Evolutionary conservation across 2,329 filamentous ascomycete species (phyloP), one percentile per base, ranked within the genome.

Genomic region (Graphiopsis chlorocephala): DNA sequence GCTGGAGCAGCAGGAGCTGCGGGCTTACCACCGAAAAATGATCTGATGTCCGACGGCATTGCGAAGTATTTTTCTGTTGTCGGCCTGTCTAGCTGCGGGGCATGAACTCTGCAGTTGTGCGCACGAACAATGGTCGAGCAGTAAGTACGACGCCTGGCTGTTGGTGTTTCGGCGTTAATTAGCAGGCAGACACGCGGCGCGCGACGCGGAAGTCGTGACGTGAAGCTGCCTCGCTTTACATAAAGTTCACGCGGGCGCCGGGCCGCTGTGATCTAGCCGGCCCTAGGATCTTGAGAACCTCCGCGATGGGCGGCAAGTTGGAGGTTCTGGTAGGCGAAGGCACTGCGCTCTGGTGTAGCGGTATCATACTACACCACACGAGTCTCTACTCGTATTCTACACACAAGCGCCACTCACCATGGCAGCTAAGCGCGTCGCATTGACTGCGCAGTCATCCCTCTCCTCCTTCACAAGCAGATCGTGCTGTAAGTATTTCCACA

Each of bases 21-120:
- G 60, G 87, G 86, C 77, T 93, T 93, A 67, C 90, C 87, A 63
- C 90, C 88, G 81, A 98, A 97, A 79, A 97, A 98, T 72, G 84
- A 92, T 74, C 93, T 86, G 73, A 97, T 98, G 78, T 98, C 94
- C 68, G 84, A 75, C 62, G 93, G 87, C 93, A 97, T 96, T 67
- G 58, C 73, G 63, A 23, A 12, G 28, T 26, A 12, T 47, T 25
- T 25, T 38, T 23, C 26, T 48, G 7, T n/a, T 11, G 28, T 20
- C 28, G n/a, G n/a, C 15, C 12, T n/a, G 31, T 31, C 25, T 58
- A 62, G 12, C 14, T 29, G 12, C 17, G 10, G 33, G 10, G 26
- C 48, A 55, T 62, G 23, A 29, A 47, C 48, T 4, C 25, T 20
- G 33, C 17, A 23, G 15, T 45, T 35, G 31, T 8, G 31, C 20